Conservation (phyloP, 768 basidiomycete genomes). For the Serpula lacrymans region DNA sequence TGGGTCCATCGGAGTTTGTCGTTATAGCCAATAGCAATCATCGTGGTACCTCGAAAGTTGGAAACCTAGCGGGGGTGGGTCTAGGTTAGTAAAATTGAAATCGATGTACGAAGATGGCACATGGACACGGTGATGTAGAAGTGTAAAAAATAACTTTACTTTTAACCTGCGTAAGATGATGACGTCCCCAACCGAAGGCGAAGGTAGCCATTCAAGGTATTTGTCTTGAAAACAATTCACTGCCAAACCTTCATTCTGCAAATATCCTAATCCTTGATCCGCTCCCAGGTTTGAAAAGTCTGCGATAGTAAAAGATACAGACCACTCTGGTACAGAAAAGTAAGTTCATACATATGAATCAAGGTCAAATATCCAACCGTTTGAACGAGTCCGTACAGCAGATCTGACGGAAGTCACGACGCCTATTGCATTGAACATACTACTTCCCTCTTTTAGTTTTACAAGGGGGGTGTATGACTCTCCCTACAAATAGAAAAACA, state of each 20-base stretch:
- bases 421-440: constrained; percentile 26
- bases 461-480: constrained; percentile 19
- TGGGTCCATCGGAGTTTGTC: constrained; percentile 54
- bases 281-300: constrained; percentile 51
- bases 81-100: not conserved
- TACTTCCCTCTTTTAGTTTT: constrained; percentile 10
- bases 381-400: constrained; percentile 15
- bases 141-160: constrained; percentile 29
- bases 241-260: constrained; percentile 22
- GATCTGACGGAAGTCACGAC: constrained; percentile 21
- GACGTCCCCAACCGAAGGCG: constrained; percentile 44
- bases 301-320: constrained; percentile 40
- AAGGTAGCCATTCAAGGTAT: constrained; percentile 48
- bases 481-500: too few species aligned
- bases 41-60: constrained; percentile 22
- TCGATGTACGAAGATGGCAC: not conserved
- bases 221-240: constrained; percentile 53
- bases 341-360: not conserved
- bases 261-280: constrained; percentile 21
- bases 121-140: not conserved
- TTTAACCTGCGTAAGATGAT: constrained; percentile 49
- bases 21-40: constrained; percentile 42
- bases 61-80: constrained; percentile 25
- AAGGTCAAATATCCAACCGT: constrained; percentile 20
- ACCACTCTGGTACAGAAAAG: constrained; percentile 38